A percentile compares a stretch with the other conserved stretches of the same genome.
Evolutionary conservation across 2,329 filamentous ascomycete genomes (phyloP).

Genomic region (Cordyceps pruinosa): DNA sequence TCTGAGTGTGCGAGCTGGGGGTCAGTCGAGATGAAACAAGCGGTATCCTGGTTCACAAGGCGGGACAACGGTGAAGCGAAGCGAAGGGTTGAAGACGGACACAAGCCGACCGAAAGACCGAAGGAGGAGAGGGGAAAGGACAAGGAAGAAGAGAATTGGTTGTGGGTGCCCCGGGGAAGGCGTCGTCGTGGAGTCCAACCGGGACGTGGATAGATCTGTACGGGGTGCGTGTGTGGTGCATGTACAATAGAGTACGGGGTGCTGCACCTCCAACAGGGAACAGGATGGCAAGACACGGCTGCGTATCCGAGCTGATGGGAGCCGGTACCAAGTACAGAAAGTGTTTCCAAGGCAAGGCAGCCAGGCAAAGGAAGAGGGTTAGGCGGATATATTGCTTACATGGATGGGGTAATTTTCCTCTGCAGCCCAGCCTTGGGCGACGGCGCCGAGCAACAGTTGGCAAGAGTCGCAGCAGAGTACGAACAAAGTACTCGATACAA

Average conservation of each 20-base stretch:
- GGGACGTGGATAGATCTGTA: slow-evolving; percentile 10
- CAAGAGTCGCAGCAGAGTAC: neutral
- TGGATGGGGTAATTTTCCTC: neutral
- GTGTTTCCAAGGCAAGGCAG: neutral
- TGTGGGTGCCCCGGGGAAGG: slow-evolving; percentile 8
- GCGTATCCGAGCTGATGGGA: slow-evolving; percentile 5
- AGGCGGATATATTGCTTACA: slow-evolving; percentile 5
- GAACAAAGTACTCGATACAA: neutral
- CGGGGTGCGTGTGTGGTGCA: neutral
- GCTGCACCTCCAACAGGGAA: neutral
- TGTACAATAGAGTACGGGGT: slow-evolving; percentile 1
- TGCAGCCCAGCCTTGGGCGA: neutral
- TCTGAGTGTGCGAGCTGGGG: neutral
- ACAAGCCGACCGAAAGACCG: neutral
- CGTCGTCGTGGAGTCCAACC: slow-evolving; percentile 11
- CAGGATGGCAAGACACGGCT: slow-evolving; percentile 2
- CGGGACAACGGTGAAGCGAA: neutral
- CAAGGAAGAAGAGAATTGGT: slow-evolving; percentile 3
- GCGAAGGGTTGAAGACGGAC: neutral
- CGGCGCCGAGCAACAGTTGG: neutral
- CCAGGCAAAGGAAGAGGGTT: neutral
- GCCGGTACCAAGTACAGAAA: neutral
- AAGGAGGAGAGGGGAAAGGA: neutral
- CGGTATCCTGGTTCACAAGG: neutral
- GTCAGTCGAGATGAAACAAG: slow-evolving; percentile 8